Base-by-base conservation (phyloP, 345 rosid genomes). In the Eucalyptus regnans region DNA sequence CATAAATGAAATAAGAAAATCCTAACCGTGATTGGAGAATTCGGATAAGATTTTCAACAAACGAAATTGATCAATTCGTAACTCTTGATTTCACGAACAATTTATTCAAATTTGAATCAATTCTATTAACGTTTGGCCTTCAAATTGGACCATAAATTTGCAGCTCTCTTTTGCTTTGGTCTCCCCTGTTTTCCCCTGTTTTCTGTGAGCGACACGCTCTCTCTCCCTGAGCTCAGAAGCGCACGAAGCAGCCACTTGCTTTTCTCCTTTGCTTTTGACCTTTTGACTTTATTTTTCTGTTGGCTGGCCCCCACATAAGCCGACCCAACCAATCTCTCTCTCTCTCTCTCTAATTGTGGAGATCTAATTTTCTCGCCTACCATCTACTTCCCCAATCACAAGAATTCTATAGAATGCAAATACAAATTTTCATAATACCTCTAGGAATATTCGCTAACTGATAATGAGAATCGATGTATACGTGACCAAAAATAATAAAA, bases 21-120 rank as follows among this genome's bases (percentile, higher is more conserved):
- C 0, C 27, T 56, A 22, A 56, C 0, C 0, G 3, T 23, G 6
- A 56, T 56, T 1, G 5, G 3, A 56, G 6, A 56, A 56, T 23
- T 56, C 13, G 6, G 29, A 56, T 52, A 4, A 22, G 13, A 29
- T 56, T 56, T 23, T 56, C 1, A 56, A 4, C 12, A 8, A 56
- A 9, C 0, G 27, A 56, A 56, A 56, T 0, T 8, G 5, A 2
- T 56, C 29, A 56, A 23, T 22, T 56, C 5, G 4, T 56, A 56
- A 23, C 29, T 8, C 12, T 56, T 8, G 5, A 23, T 56, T 23
- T 56, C 13, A 23, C 13, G 6, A 2, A 56, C 23, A 23, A 56
- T 56, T 23, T 56, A 23, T 4, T 56, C 13, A 23, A 9, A 23
- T 56, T 9, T 23, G 1, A 22, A 23, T 23, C 12, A 56, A 56